phyloP scores from a whole-genome alignment of 2,329 filamentous ascomycete species.

The Neofusicoccum umdonicola region DNA sequence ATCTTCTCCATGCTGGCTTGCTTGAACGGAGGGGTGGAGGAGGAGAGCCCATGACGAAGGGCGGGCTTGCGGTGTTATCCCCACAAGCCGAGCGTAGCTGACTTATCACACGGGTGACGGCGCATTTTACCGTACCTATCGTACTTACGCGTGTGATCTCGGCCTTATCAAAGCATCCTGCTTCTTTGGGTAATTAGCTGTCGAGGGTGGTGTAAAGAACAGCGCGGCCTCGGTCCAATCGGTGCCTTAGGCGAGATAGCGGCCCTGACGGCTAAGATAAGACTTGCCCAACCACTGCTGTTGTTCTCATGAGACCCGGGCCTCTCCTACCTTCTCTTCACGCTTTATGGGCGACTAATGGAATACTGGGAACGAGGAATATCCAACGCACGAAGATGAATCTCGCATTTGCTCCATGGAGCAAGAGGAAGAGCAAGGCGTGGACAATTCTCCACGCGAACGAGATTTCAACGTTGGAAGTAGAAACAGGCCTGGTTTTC shows the following conservation, averaged over 20 bases:
- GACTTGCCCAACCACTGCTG: neutral
- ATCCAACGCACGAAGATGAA: too few species aligned
- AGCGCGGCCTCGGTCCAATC: neutral
- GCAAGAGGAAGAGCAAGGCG: too few species aligned
- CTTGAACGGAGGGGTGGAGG: neutral
- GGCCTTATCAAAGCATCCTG: constrained; percentile 11
- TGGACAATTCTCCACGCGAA: too few species aligned
- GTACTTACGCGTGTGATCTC: neutral
- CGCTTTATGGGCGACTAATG: too few species aligned
- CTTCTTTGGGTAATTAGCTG: neutral
- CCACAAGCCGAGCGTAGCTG: neutral
- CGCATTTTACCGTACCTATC: constrained; percentile 11
- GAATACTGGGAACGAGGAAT: too few species aligned
- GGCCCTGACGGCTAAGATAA: neutral
- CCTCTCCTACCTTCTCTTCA: too few species aligned
- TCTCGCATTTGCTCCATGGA: too few species aligned
- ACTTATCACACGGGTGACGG: neutral
- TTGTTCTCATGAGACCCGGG: too few species aligned
- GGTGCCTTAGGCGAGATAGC: constrained; percentile 3
- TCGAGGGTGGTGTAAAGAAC: constrained; percentile 2
- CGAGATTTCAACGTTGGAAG: too few species aligned
- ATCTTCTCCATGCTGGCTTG: constrained; percentile 7
- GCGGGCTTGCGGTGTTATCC: neutral
- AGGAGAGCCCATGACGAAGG: neutral
- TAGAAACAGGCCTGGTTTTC: too few species aligned